Percentiles rank a stretch among this genome's conserved stretches.
phyloP scores from a whole-genome alignment of 768 basidiomycete genomes.

The Phallus indusiatus region DNA sequence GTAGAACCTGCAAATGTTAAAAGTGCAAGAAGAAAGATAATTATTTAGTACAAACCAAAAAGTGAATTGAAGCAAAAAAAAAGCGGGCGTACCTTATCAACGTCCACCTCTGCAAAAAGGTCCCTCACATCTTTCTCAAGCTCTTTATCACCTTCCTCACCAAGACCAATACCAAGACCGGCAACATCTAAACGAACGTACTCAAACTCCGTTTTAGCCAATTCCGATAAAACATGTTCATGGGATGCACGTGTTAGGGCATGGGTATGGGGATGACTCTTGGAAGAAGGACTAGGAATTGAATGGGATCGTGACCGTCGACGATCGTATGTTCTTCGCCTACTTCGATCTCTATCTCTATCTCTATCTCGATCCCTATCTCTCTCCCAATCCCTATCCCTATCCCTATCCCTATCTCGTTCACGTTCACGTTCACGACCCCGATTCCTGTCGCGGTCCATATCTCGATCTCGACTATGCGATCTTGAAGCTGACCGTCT shows the following conservation, averaged over 20 bases:
- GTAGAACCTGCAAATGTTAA: slow-evolving; percentile 42
- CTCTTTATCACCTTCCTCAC: not conserved
- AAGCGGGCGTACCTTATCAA: slow-evolving; percentile 51
- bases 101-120: slow-evolving; percentile 63
- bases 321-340: slow-evolving; percentile 11
- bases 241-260: not conserved
- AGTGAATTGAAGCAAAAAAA: slow-evolving; percentile 1
- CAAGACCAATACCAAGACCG: slow-evolving; percentile 28
- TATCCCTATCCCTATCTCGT: slow-evolving; percentile 10
- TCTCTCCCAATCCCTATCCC: not conserved
- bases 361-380: slow-evolving; percentile 11
- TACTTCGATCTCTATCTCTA: slow-evolving; percentile 24
- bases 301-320: not conserved
- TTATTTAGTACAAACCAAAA: not conserved
- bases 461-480: not conserved
- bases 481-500: not conserved
- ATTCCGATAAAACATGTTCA: slow-evolving; percentile 32
- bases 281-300: not conserved
- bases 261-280: not conserved
- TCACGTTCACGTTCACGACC: too few species aligned
- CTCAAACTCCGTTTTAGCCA: slow-evolving; percentile 56
- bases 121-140: slow-evolving; percentile 57
- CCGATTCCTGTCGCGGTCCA: not conserved
- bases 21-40: slow-evolving; percentile 9
- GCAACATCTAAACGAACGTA: slow-evolving; percentile 51